Evolutionary conservation across 2,329 filamentous ascomycete genomes (phyloP), one percentile per base, ranked within the genome.

Genomic region (Rhynchosporium agropyri): DNA sequence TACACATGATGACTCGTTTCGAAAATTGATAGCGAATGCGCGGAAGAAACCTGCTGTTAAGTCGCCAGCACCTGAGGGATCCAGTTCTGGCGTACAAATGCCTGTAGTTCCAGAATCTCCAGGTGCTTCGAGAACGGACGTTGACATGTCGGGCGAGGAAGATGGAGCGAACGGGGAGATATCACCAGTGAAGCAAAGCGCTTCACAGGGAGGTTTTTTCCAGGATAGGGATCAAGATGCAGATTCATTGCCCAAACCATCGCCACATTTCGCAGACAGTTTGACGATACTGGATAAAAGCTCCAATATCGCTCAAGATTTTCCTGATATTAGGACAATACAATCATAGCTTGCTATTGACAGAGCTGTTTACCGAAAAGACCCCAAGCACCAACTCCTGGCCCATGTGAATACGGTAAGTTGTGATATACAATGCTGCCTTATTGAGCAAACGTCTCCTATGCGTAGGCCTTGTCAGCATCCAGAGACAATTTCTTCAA

Each of bases 11-110:
- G 79, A 79, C 20, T 89, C 92, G 0, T 99, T 97, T 74, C 86
- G 88, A 65, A 83, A 89, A 49, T 76, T 99, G 50, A 94, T 98
- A 70, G 88, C 87, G 2, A 87, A 84, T 69, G 95, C 94, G 15
- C 84, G 85, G 65, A 80, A 79, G 75, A 83, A 79, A 70, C 12
- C 62, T 28, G 42, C 56, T 15, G 36, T 45, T 0, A 67, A 67
- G 57, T 33, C 57, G 26, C 15, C 59, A 28, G 60, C 58, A 9
- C 36, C 64, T 26, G 51, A 63, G 28, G 42, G n/a, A 45, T 31
- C 60, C 20, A 31, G 4, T 42, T 49, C 55, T 29, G 60, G 38
- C 33, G 38, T 40, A 3, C 31, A 36, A n/a, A 48, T 28, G 9
- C 59, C 59, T 20, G 31, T 46, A 4, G 57, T 42, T 51, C 31